Percentiles rank a stretch among this genome's conserved stretches.
Evolutionary conservation across 306 rosid genomes (phyloP).

Genomic region (Styphnolobium japonicum): DNA sequence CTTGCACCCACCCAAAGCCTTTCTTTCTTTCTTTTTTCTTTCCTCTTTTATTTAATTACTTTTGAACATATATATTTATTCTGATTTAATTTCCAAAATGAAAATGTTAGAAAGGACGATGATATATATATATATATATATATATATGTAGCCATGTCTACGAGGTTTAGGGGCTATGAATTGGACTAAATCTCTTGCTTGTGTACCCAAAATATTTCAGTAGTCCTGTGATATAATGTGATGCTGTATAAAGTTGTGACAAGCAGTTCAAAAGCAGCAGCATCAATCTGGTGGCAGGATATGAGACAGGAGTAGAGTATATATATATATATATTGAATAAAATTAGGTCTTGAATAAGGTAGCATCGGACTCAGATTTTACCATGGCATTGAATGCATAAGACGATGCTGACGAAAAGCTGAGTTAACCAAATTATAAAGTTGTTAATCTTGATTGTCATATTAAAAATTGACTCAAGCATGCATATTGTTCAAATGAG

Average conservation of each 20-base stretch:
- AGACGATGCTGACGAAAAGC: background rate
- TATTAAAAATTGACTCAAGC: constrained; percentile 6
- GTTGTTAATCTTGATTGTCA: background rate
- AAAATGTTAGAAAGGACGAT: background rate
- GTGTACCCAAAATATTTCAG: constrained; percentile 34
- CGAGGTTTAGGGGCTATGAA: constrained; percentile 27
- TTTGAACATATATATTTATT: background rate
- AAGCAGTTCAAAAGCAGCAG: constrained; percentile 39
- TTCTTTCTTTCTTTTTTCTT: background rate
- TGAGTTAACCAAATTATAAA: background rate
- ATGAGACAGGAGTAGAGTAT: constrained; percentile 26
- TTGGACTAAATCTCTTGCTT: constrained; percentile 44
- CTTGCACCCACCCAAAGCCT: background rate
- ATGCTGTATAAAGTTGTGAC: constrained; percentile 43
- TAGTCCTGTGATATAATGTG: constrained; percentile 31
- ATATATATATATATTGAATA: constrained; percentile 6
- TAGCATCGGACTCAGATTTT: background rate
- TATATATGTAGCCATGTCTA: constrained; percentile 19
- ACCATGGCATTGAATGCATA: constrained; percentile 8
- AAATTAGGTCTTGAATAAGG: constrained; percentile 3
- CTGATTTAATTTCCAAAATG: background rate
- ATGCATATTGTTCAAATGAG: background rate
- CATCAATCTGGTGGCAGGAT: constrained; percentile 44
- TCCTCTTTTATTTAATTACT: background rate
- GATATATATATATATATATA: background rate